Conservation (phyloP, 129 eudicot species). For the Flaveria robusta region DNA sequence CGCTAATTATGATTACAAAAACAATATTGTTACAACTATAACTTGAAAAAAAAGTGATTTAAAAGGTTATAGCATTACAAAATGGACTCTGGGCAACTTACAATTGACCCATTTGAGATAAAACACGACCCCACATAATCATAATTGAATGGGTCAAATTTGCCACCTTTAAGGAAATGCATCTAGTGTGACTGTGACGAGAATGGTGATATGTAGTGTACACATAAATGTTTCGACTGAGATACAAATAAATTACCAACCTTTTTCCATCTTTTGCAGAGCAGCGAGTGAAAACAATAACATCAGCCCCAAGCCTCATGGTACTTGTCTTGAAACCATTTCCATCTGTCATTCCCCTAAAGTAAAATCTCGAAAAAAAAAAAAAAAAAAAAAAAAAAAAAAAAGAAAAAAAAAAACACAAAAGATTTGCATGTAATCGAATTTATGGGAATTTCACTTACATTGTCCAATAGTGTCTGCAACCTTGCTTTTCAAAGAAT, state of each 20-base stretch:
- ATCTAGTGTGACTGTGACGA: not conserved
- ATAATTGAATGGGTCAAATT: not conserved
- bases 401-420: not conserved
- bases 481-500: constrained; percentile 83
- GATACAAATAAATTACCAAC: constrained; percentile 35
- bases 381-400: not conserved
- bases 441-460: constrained; percentile 32
- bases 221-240: not conserved
- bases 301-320: constrained; percentile 99
- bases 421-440: not conserved
- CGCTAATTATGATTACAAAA: not conserved
- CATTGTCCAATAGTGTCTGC: constrained; percentile 89
- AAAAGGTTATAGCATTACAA: not conserved
- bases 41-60: not conserved
- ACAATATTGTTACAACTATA: not conserved
- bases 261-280: constrained; percentile 62
- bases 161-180: not conserved
- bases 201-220: not conserved
- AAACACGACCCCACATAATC: not conserved
- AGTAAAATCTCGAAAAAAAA: not conserved
- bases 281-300: constrained; percentile 83
- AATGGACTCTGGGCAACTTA: not conserved
- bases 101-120: not conserved
- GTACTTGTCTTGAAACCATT: constrained; percentile 98
- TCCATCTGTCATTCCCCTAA: constrained; percentile 54